Conservation (phyloP, 257 asterid species). For the Rhazya stricta region DNA sequence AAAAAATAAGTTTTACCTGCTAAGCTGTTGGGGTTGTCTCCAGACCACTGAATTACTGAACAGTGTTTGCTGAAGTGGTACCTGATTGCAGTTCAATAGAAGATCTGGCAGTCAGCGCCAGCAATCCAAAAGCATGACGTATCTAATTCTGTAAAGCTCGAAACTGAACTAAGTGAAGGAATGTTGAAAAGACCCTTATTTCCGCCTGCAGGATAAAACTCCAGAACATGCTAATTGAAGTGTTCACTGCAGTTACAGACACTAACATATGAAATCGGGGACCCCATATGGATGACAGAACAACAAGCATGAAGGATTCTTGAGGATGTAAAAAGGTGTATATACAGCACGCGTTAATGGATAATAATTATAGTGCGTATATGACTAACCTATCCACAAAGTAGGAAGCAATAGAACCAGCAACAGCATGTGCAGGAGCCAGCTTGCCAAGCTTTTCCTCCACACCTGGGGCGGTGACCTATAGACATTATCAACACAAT, state of each 20-base stretch:
- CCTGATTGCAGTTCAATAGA: constrained; percentile 43
- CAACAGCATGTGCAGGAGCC: constrained; percentile 75
- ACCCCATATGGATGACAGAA: not conserved
- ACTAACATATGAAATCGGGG: no score
- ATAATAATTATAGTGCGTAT: not conserved
- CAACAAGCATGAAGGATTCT: not conserved
- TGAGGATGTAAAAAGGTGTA: not conserved
- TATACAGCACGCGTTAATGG: no score
- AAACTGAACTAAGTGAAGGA: not conserved
- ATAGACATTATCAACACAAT: not conserved
- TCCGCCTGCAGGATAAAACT: no score
- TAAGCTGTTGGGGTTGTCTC: constrained; percentile 89
- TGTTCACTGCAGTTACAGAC: no score
- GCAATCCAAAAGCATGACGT: not conserved
- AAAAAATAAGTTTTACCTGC: constrained; percentile 44
- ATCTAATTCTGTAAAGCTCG: not conserved
- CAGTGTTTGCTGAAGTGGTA: constrained; percentile 60
- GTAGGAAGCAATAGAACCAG: constrained; percentile 58
- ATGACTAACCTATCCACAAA: constrained; percentile 53
- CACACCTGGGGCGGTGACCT: constrained; percentile 79
- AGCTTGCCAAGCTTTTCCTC: constrained; percentile 69
- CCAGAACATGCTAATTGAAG: no score
- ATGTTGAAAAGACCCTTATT: not conserved
- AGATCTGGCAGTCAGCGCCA: not conserved
- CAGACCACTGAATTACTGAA: constrained; percentile 77